Evolutionary conservation across 1,284 basidiomycete genomes (phyloP).

Genomic region (Pseudozyma pruni): DNA sequence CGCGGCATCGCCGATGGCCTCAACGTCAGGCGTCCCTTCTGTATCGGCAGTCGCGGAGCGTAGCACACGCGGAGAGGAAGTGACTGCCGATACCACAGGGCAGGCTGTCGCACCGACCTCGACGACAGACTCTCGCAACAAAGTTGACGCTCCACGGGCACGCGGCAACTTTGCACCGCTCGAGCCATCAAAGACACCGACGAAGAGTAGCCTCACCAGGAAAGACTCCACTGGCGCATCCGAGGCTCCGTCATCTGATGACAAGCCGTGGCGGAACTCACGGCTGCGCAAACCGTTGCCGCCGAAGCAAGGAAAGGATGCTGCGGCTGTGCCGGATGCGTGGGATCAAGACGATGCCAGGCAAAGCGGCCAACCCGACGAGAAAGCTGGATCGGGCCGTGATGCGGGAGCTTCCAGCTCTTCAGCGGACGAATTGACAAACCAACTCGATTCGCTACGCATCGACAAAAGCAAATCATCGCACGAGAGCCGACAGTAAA

Average conservation of each 20-base stretch:
- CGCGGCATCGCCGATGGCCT: background rate
- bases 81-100: constrained; percentile 3
- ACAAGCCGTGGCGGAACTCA: constrained; percentile 24
- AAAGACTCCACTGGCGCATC: background rate
- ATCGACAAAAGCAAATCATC: constrained; percentile 1
- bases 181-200: background rate
- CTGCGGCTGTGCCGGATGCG: constrained; percentile 7
- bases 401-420: background rate
- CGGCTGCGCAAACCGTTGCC: constrained; percentile 23
- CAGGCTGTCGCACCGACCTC: constrained; percentile 4
- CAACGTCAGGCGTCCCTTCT: background rate
- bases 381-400: background rate
- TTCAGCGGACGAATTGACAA: constrained; percentile 19
- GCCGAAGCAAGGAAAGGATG: background rate
- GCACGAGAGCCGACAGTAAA: no score
- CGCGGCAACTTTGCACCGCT: constrained; percentile 13
- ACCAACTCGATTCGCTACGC: constrained; percentile 18
- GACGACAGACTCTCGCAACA: background rate
- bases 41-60: no score
- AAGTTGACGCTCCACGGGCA: background rate
- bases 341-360: constrained; percentile 5
- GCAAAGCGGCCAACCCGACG: background rate
- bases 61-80: no score
- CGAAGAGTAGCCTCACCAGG: background rate
- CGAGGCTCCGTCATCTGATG: background rate